These are phyloP conservation scores for Ilyonectria robusta DNA, from an alignment of 2,329 filamentous ascomycete genomes.

Conservation along the genomic window DNA sequence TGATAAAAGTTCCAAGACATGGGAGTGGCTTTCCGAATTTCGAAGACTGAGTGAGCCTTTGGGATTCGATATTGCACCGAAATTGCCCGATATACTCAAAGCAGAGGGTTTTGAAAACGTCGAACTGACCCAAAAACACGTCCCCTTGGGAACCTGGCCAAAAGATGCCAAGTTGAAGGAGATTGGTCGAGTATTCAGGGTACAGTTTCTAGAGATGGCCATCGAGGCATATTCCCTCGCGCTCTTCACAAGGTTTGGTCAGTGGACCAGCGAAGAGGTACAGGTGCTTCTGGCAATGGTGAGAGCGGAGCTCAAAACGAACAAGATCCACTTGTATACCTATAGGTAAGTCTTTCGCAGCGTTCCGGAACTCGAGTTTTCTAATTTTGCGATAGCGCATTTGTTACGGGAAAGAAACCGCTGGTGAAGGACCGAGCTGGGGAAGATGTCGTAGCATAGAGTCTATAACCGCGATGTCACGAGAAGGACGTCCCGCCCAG, in stretches of 20 bases:
- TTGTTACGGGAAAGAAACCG: constrained; percentile 15
- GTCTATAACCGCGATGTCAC: no score
- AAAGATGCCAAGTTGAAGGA: constrained; percentile 58
- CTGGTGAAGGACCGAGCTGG: no score
- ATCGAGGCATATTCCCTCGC: constrained; percentile 42
- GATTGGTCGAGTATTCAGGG: constrained; percentile 39
- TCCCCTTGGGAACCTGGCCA: constrained; percentile 59
- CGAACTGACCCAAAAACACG: constrained; percentile 44
- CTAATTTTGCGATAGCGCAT: constrained; percentile 2
- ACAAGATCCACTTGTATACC: constrained; percentile 45
- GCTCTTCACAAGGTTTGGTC: constrained; percentile 42
- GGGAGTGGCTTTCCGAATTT: constrained; percentile 43
- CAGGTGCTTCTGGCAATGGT: constrained; percentile 44
- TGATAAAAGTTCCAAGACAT: constrained; percentile 35
- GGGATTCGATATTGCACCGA: constrained; percentile 40
- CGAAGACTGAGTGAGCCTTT: constrained; percentile 37
- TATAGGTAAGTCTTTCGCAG: constrained; percentile 35
- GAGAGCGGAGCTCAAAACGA: constrained; percentile 42
- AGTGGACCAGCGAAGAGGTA: constrained; percentile 42
- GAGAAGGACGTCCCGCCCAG: no score
- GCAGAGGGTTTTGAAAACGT: constrained; percentile 51
- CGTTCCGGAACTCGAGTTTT: background rate
- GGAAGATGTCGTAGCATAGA: no score
- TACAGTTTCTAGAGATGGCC: constrained; percentile 39
- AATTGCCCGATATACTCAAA: constrained; percentile 34